Conservation (phyloP, 805 yeast species). For the Metschnikowia borealis region DNA sequence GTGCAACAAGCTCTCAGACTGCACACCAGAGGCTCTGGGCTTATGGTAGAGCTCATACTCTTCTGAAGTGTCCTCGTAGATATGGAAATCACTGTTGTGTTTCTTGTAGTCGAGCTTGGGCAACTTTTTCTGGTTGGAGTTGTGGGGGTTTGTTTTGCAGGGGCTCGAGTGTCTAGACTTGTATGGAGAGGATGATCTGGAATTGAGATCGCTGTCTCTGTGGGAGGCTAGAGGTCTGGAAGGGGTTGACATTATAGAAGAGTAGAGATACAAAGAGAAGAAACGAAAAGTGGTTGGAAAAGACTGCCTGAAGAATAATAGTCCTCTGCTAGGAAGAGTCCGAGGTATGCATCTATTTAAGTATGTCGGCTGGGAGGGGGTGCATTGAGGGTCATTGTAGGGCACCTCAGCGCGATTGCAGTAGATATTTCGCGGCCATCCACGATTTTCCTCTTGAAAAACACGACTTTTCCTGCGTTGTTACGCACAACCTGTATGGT, state of each 20-base stretch:
- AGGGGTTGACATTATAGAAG: constrained; percentile 11
- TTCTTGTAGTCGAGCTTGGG: constrained; percentile 9
- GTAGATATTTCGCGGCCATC: constrained; percentile 2
- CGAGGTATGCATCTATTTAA: neutral
- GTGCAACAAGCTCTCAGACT: constrained; percentile 12
- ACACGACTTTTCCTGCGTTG: constrained; percentile 5
- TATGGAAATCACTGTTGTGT: constrained; percentile 8
- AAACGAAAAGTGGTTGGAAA: neutral
- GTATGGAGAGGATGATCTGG: constrained; percentile 15
- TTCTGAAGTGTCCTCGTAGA: constrained; percentile 17
- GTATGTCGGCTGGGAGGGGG: neutral
- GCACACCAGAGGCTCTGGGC: constrained; percentile 2
- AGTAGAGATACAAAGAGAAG: neutral
- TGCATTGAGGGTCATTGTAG: neutral
- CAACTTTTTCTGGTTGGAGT: constrained; percentile 12
- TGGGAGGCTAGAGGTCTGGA: constrained; percentile 16
- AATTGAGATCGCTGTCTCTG: constrained; percentile 15
- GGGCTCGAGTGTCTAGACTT: constrained; percentile 14
- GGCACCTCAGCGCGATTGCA: constrained; percentile 1
- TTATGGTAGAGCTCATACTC: constrained; percentile 13
- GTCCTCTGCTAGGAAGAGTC: neutral
- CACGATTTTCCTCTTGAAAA: neutral
- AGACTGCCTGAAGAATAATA: neutral
- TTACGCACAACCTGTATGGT: constrained; percentile 1
- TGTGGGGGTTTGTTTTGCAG: constrained; percentile 4